These are phyloP conservation scores for Pseudotsuga menziesii DNA, from an alignment of 75 land plant species.

Conservation along the genomic window DNA sequence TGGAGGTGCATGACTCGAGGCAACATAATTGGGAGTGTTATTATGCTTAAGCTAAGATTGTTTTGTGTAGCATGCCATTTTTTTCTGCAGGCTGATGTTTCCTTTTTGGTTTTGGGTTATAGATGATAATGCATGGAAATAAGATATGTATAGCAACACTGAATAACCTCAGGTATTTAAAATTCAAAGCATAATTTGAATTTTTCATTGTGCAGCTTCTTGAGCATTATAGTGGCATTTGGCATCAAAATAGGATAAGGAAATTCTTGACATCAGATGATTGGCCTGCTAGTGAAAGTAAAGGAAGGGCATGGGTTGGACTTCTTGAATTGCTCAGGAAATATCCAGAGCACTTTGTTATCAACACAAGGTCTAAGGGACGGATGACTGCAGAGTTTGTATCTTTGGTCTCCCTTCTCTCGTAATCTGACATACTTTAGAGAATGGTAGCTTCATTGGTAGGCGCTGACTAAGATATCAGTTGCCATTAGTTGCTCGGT, in stretches of 20 bases:
- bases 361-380: conserved; percentile 90
- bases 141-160: neutral
- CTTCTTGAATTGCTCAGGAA: conserved; percentile 68
- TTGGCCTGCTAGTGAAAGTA: conserved; percentile 45
- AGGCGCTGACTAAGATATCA: no score
- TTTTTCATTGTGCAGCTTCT: conserved; percentile 42
- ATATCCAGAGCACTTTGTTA: conserved; percentile 89
- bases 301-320: conserved; percentile 88
- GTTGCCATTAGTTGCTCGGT: no score
- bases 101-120: neutral
- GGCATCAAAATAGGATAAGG: conserved; percentile 77
- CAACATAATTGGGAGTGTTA: neutral
- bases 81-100: neutral
- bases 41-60: neutral
- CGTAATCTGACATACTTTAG: conserved; percentile 15
- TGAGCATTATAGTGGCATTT: conserved; percentile 59
- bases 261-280: conserved; percentile 77
- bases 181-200: neutral
- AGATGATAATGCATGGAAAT: neutral
- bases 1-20: neutral
- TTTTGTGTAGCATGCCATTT: neutral
- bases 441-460: no score
- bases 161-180: neutral
- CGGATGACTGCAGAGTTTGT: conserved; percentile 75
- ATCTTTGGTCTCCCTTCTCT: conserved; percentile 73